Conservation (phyloP, 306 rosid genomes). For the Glycine latifolia region DNA sequence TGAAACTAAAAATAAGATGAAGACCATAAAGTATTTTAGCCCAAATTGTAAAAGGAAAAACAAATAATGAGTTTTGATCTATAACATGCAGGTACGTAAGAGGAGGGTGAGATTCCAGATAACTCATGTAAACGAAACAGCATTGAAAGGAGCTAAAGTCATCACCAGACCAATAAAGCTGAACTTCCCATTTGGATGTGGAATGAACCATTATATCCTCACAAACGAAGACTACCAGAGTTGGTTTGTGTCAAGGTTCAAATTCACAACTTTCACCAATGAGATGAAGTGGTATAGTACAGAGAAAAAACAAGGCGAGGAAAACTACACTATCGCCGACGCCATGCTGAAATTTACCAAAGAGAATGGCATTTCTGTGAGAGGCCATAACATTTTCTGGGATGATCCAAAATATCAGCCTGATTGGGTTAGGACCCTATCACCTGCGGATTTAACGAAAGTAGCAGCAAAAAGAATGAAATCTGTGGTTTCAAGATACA, state of each 20-base stretch:
- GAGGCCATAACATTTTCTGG: conserved; percentile 85
- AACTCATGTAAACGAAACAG: conserved; percentile 49
- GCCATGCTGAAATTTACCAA: conserved; percentile 68
- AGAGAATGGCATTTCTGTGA: conserved; percentile 57
- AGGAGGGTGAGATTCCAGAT: conserved; percentile 62
- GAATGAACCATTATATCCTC: conserved; percentile 65
- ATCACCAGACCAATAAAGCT: conserved; percentile 49
- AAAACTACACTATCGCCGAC: conserved; percentile 72
- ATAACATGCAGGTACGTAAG: conserved; percentile 64
- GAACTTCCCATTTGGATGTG: conserved; percentile 72
- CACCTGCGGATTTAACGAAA: conserved; percentile 50
- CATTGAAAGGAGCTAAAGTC: conserved; percentile 57
- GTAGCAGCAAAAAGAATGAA: conserved; percentile 61
- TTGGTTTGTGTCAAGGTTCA: conserved; percentile 74
- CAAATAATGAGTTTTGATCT: not conserved
- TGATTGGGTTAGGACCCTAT: conserved; percentile 65
- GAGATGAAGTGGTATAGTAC: conserved; percentile 88
- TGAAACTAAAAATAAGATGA: not conserved
- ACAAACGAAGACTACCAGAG: conserved; percentile 59
- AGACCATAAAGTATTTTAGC: not conserved
- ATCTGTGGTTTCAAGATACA: conserved; percentile 74
- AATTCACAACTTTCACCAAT: conserved; percentile 72
- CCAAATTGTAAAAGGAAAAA: not conserved
- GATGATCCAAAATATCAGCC: conserved; percentile 58
- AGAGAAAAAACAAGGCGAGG: conserved; percentile 60